These are phyloP conservation scores for Hypsizygus ulmarius DNA, from an alignment of 1,284 basidiomycete species.

Conservation along the genomic window DNA sequence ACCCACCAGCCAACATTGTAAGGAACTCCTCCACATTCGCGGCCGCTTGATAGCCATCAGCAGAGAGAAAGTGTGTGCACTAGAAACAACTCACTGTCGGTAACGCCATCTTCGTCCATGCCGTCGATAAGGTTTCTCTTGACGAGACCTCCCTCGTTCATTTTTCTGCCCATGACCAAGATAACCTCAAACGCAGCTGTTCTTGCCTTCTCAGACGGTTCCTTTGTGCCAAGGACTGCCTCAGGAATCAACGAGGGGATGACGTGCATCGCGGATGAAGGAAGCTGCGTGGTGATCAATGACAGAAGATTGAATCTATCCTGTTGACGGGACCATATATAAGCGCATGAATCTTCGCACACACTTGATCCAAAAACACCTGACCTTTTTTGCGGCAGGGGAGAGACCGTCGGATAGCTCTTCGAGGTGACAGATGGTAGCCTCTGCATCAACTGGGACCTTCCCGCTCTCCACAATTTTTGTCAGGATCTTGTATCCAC, in stretches of 20 bases:
- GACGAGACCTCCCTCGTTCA: constrained; percentile 85
- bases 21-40: constrained; percentile 92
- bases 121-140: constrained; percentile 76
- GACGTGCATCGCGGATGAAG: constrained; percentile 74
- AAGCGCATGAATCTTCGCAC: neutral
- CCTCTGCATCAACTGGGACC: constrained; percentile 52
- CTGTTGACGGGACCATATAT: constrained; percentile 32
- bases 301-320: constrained; percentile 83
- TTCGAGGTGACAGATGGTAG: constrained; percentile 64
- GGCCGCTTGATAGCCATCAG: constrained; percentile 42
- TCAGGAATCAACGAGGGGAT: constrained; percentile 92
- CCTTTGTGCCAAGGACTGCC: constrained; percentile 96
- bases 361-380: constrained; percentile 8
- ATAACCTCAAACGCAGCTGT: constrained; percentile 89
- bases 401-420: constrained; percentile 64
- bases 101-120: constrained; percentile 68
- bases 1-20: constrained; percentile 95
- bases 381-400: constrained; percentile 86
- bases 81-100: constrained; percentile 49
- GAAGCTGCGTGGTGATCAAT: constrained; percentile 71
- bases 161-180: constrained; percentile 91
- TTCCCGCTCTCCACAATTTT: constrained; percentile 68
- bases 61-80: neutral
- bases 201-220: constrained; percentile 92
- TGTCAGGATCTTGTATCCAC: constrained; percentile 87